Evolutionary conservation across 2,329 filamentous ascomycete species (phyloP).

Genomic region (Diplodia seriata): DNA sequence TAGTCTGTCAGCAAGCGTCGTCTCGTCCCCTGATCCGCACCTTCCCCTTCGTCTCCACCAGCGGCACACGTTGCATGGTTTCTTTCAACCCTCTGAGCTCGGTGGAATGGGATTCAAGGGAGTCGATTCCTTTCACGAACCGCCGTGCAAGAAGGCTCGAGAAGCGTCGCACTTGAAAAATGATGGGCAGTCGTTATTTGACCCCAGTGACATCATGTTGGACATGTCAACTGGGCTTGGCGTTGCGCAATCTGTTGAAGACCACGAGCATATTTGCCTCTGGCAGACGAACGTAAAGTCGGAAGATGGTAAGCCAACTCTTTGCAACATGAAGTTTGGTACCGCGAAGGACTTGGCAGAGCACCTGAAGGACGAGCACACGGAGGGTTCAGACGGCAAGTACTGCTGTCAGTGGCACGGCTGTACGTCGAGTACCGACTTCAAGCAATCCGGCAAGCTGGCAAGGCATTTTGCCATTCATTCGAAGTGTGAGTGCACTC

Average conservation of each 20-base stretch:
- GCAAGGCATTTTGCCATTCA: slow-evolving; percentile 48
- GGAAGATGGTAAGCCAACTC: slow-evolving; percentile 8
- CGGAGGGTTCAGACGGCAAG: slow-evolving; percentile 28
- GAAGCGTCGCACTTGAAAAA: neutral
- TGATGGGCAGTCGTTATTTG: neutral
- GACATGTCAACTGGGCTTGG: slow-evolving; percentile 4
- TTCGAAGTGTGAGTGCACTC: slow-evolving; percentile 39
- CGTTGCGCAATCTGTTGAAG: slow-evolving; percentile 17
- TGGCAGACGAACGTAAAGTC: slow-evolving; percentile 8
- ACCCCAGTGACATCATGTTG: neutral
- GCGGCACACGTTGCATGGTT: slow-evolving; percentile 1
- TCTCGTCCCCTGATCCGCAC: slow-evolving; percentile 22
- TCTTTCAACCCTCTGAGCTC: neutral
- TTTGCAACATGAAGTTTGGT: slow-evolving; percentile 29
- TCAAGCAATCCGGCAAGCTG: slow-evolving; percentile 50
- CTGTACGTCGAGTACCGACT: slow-evolving; percentile 47
- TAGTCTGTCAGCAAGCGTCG: slow-evolving; percentile 14
- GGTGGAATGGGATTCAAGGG: slow-evolving; percentile 9
- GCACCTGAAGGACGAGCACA: slow-evolving; percentile 32
- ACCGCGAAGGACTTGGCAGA: slow-evolving; percentile 31
- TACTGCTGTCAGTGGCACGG: slow-evolving; percentile 42
- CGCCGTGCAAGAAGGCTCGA: slow-evolving; percentile 8
- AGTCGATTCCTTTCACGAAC: neutral
- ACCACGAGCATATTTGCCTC: slow-evolving; percentile 14
- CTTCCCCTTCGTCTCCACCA: slow-evolving; percentile 18